These are phyloP conservation scores for Plasmopara viticola DNA, from an alignment of 352 stramenopile genomes.

Conservation along the genomic window DNA sequence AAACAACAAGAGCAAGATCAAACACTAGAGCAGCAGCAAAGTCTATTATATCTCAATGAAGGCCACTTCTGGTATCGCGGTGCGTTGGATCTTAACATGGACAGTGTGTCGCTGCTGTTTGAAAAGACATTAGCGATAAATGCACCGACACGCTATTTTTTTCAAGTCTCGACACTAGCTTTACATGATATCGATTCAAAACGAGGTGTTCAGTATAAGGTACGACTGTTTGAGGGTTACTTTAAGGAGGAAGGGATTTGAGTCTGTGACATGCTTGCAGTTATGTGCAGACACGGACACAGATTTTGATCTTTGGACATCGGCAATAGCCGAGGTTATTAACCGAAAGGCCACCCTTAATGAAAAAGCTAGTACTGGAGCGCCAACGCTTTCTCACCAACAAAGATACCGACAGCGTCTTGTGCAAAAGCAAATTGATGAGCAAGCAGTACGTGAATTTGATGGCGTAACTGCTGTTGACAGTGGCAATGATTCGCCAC, in stretches of 20 bases:
- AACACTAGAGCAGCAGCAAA: constrained; percentile 32
- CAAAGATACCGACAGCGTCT: constrained; percentile 72
- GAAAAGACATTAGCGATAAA: constrained; percentile 75
- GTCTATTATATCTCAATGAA: constrained; percentile 69
- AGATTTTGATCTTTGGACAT: constrained; percentile 77
- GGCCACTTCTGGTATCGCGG: constrained; percentile 74
- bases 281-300: constrained; percentile 67
- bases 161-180: constrained; percentile 72
- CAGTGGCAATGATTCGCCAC: constrained; percentile 5
- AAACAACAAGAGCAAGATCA: constrained; percentile 18
- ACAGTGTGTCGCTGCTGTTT: constrained; percentile 74
- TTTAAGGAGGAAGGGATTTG: constrained; percentile 3
- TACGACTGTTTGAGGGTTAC: constrained; percentile 12
- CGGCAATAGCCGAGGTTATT: constrained; percentile 65
- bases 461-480: constrained; percentile 11
- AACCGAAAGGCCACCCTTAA: constrained; percentile 59
- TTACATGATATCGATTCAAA: constrained; percentile 78
- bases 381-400: constrained; percentile 53
- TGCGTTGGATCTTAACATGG: constrained; percentile 64
- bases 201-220: constrained; percentile 79
- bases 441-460: constrained; percentile 12
- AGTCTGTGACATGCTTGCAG: constrained; percentile 22
- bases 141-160: constrained; percentile 76
- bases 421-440: constrained; percentile 43
- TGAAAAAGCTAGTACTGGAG: constrained; percentile 13